Percentiles rank a stretch among this genome's conserved stretches.
These are phyloP conservation scores for Diaporthe capsici DNA, from an alignment of 2,329 filamentous ascomycete species.

Conservation along the genomic window DNA sequence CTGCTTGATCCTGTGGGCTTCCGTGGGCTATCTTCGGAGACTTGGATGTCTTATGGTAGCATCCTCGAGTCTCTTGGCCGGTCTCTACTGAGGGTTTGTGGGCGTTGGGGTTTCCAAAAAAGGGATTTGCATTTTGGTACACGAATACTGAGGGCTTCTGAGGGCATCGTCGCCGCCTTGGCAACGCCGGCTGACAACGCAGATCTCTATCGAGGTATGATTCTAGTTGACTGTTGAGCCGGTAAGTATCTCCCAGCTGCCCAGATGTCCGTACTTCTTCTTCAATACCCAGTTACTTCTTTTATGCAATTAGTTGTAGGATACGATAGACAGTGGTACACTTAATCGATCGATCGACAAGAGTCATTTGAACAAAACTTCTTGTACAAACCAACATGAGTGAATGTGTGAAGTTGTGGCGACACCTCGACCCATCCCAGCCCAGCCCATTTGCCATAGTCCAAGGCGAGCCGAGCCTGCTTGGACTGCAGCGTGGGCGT, in stretches of 20 bases:
- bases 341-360: slow-evolving; percentile 24
- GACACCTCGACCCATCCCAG: neutral
- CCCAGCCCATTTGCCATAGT: neutral
- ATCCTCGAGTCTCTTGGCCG: slow-evolving; percentile 38
- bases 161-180: slow-evolving; percentile 24
- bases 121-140: slow-evolving; percentile 36
- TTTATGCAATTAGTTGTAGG: slow-evolving; percentile 32
- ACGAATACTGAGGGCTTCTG: slow-evolving; percentile 25
- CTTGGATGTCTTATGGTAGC: slow-evolving; percentile 42
- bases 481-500: neutral
- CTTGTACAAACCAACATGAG: neutral
- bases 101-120: slow-evolving; percentile 41
- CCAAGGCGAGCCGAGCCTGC: neutral
- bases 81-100: slow-evolving; percentile 42
- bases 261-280: slow-evolving; percentile 1
- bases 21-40: slow-evolving; percentile 44
- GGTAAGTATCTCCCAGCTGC: slow-evolving; percentile 43
- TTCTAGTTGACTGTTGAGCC: slow-evolving; percentile 43
- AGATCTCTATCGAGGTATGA: slow-evolving; percentile 40
- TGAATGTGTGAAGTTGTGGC: neutral
- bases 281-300: slow-evolving; percentile 24
- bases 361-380: slow-evolving; percentile 1
- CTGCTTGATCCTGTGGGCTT: slow-evolving; percentile 44
- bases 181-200: slow-evolving; percentile 43
- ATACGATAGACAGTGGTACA: slow-evolving; percentile 33